These are phyloP conservation scores for Quercus lobata DNA, from an alignment of 331 rosid species.

Conservation along the genomic window DNA sequence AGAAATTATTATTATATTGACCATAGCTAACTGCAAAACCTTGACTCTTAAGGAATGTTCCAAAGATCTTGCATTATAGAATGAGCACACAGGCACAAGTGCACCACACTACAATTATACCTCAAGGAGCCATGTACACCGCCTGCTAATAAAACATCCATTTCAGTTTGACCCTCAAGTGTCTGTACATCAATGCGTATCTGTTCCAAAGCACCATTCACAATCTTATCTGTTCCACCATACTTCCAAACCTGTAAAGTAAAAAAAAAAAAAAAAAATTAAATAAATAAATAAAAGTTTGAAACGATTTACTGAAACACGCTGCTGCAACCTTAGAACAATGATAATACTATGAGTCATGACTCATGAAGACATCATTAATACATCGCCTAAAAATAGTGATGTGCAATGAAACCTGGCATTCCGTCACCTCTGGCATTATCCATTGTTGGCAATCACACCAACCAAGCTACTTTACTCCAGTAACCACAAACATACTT, in stretches of 20 bases:
- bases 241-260: constrained; percentile 76
- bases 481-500: no score
- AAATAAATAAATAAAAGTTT: background rate
- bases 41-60: background rate
- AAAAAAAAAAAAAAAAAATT: background rate
- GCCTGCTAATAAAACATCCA: constrained; percentile 59
- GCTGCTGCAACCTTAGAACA: background rate
- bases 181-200: constrained; percentile 53
- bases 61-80: background rate
- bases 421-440: background rate
- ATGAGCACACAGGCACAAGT: constrained; percentile 3
- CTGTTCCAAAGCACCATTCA: constrained; percentile 66
- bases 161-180: constrained; percentile 46
- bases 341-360: background rate
- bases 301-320: background rate
- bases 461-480: no score
- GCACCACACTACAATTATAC: constrained; percentile 29
- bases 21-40: background rate
- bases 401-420: background rate
- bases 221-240: constrained; percentile 36
- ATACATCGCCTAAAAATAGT: background rate
- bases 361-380: background rate
- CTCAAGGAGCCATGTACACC: constrained; percentile 55
- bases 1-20: background rate
- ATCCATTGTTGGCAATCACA: no score